These are phyloP conservation scores for Pseudogymnoascus sp. DNA, from an alignment of 2,329 filamentous ascomycete genomes.

Conservation along the genomic window DNA sequence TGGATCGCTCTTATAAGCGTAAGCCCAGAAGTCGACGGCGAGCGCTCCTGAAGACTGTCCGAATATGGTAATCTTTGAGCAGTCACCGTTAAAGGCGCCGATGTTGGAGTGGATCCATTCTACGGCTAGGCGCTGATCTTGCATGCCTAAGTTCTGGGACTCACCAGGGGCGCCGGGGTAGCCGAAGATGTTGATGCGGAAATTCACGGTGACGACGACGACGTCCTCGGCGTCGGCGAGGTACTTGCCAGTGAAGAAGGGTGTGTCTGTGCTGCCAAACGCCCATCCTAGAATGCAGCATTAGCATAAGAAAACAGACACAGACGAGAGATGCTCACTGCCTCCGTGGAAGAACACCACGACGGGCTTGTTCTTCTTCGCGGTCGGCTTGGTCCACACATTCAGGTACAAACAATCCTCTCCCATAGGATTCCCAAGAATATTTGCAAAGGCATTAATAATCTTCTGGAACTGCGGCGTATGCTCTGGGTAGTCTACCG, in stretches of 20 bases:
- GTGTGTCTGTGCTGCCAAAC: neutral
- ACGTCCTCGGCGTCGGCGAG: constrained; percentile 16
- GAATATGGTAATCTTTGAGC: constrained; percentile 40
- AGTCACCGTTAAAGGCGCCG: constrained; percentile 42
- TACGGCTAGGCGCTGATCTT: constrained; percentile 43
- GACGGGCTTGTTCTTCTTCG: neutral
- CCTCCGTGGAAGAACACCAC: neutral
- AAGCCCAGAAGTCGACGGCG: constrained; percentile 11
- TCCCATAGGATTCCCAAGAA: constrained; percentile 3
- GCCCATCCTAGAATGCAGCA: neutral
- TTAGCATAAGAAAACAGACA: neutral
- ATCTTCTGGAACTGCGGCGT: neutral
- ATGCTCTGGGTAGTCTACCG: constrained; percentile 1
- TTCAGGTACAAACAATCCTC: constrained; percentile 12
- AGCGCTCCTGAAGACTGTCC: constrained; percentile 46
- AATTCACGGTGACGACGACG: constrained; percentile 18
- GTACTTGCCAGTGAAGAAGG: constrained; percentile 3
- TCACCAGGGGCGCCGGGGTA: neutral
- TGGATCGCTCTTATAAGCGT: constrained; percentile 18
- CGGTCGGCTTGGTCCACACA: constrained; percentile 2
- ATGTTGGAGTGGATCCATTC: constrained; percentile 46
- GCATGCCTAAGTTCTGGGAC: constrained; percentile 40
- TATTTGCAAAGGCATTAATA: neutral
- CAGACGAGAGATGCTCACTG: neutral
- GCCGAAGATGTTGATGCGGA: constrained; percentile 12